Conservation (phyloP, 805 yeast genomes). For the Candida maesae region DNA sequence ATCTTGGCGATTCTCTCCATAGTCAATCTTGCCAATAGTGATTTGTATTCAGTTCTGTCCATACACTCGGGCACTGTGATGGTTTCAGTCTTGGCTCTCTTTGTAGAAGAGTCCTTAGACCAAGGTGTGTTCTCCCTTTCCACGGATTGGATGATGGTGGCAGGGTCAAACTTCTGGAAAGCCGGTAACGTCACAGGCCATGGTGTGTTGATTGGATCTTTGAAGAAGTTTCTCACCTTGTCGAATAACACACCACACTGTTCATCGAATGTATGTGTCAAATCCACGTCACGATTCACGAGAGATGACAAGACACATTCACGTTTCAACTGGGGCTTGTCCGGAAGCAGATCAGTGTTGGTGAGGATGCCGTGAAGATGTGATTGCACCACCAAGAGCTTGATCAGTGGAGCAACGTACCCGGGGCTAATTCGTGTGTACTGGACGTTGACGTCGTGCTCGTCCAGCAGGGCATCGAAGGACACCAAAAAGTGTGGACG, state of each 20-base stretch:
- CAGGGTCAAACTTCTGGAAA: constrained; percentile 15
- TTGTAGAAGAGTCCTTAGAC: neutral
- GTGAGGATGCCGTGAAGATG: constrained; percentile 36
- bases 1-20: constrained; percentile 31
- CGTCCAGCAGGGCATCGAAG: constrained; percentile 42
- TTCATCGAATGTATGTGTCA: constrained; percentile 17
- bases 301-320: constrained; percentile 24
- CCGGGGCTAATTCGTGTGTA: constrained; percentile 22
- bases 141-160: constrained; percentile 20
- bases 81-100: constrained; percentile 15
- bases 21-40: constrained; percentile 34
- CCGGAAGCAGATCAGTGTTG: neutral
- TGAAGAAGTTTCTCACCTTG: constrained; percentile 11
- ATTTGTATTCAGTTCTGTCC: constrained; percentile 34
- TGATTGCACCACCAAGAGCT: constrained; percentile 41
- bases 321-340: constrained; percentile 10
- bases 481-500: constrained; percentile 43
- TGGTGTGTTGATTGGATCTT: constrained; percentile 3
- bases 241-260: constrained; percentile 14
- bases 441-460: constrained; percentile 29
- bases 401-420: constrained; percentile 39
- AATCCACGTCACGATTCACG: constrained; percentile 19
- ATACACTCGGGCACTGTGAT: constrained; percentile 18
- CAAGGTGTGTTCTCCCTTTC: constrained; percentile 9
- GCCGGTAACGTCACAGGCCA: constrained; percentile 16